Percentiles rank a stretch among this genome's conserved stretches.
Evolutionary conservation across 2,329 filamentous ascomycete genomes (phyloP).

Genomic region (Botryotinia globosa): DNA sequence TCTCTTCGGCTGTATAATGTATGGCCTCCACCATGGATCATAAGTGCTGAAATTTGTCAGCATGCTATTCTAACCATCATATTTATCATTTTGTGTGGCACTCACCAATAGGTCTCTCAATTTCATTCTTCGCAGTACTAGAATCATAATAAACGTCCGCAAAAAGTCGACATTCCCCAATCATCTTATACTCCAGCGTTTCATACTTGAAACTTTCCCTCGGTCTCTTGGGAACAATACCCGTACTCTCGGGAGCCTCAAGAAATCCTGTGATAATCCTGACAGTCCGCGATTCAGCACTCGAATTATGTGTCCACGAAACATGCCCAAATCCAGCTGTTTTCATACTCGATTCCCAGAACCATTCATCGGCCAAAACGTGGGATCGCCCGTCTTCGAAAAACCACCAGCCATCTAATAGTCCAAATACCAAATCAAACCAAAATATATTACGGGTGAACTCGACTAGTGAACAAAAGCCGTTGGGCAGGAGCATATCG

Average conservation of each 20-base stretch:
- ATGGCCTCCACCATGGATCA: conserved; percentile 21
- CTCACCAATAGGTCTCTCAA: neutral
- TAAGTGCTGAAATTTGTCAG: neutral
- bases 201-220: neutral
- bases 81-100: neutral
- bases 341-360: conserved; percentile 24
- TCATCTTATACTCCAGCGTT: neutral
- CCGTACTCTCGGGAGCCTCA: neutral
- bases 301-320: neutral
- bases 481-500: conserved; percentile 24
- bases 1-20: conserved; percentile 9
- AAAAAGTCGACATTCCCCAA: neutral
- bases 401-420: conserved; percentile 37
- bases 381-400: conserved; percentile 21
- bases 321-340: neutral
- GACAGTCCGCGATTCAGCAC: neutral
- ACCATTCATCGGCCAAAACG: conserved; percentile 18
- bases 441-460: conserved; percentile 29
- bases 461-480: conserved; percentile 29
- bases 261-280: neutral
- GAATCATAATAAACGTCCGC: neutral
- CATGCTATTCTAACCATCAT: neutral
- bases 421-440: conserved; percentile 34
- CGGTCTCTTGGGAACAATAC: neutral
- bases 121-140: neutral